phyloP scores from a whole-genome alignment of 1,284 basidiomycete genomes.

The Trametes sp. region DNA sequence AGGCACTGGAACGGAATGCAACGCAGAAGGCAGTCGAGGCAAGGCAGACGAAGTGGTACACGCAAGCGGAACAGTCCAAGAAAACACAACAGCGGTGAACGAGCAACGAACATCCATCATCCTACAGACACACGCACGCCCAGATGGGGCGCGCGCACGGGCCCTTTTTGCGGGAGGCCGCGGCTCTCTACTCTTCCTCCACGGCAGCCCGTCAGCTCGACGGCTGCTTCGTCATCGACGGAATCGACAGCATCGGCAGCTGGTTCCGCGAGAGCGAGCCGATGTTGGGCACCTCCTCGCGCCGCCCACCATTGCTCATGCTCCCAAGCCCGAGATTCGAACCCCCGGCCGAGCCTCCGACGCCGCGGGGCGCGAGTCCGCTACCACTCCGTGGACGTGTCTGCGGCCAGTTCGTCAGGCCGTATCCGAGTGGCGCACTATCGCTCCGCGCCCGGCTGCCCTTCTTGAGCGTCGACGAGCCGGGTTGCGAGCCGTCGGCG shows the following conservation, averaged over 20 bases:
- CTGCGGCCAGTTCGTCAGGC: slow-evolving; percentile 44
- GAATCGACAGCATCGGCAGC: slow-evolving; percentile 41
- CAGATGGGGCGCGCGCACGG: neutral
- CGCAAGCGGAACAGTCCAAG: slow-evolving; percentile 23
- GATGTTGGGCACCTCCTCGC: slow-evolving; percentile 41
- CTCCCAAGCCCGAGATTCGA: slow-evolving; percentile 6
- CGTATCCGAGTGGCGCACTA: slow-evolving; percentile 55
- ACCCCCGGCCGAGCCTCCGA: slow-evolving; percentile 1
- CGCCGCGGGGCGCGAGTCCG: slow-evolving; percentile 37
- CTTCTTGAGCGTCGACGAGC: slow-evolving; percentile 40
- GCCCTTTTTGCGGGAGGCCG: slow-evolving; percentile 11
- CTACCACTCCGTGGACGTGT: slow-evolving; percentile 50
- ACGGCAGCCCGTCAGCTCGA: slow-evolving; percentile 22
- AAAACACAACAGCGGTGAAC: slow-evolving; percentile 7
- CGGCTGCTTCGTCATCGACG: slow-evolving; percentile 34
- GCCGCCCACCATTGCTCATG: slow-evolving; percentile 22
- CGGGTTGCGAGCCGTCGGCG: slow-evolving; percentile 27
- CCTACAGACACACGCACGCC: slow-evolving; percentile 9
- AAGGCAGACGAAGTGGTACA: slow-evolving; percentile 7
- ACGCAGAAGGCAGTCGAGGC: slow-evolving; percentile 1
- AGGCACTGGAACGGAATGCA: slow-evolving; percentile 2
- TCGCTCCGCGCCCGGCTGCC: slow-evolving; percentile 56
- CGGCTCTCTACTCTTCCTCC: neutral
- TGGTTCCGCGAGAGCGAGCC: slow-evolving; percentile 36
- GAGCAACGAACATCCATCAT: slow-evolving; percentile 3